phyloP scores from a whole-genome alignment of 2,329 filamentous ascomycete genomes.

The Fusarium sarcochroum region DNA sequence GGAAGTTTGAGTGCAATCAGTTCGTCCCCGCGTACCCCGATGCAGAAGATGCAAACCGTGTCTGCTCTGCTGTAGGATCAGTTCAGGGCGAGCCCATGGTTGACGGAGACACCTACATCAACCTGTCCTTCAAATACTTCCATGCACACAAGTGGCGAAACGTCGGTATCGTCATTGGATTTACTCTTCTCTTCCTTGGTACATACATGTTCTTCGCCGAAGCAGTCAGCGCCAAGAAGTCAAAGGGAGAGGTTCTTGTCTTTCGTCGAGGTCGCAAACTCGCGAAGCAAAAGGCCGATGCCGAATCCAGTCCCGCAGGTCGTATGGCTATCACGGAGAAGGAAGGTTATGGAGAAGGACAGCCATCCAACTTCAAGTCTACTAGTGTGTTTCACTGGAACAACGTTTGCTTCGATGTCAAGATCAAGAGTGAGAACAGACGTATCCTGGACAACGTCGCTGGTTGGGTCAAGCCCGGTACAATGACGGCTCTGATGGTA shows the following conservation, averaged over 20 bases:
- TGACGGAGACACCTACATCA: constrained; percentile 62
- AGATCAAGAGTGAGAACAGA: constrained; percentile 80
- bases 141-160: constrained; percentile 68
- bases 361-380: constrained; percentile 59
- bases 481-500: constrained; percentile 85
- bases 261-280: constrained; percentile 63
- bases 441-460: constrained; percentile 85
- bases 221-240: constrained; percentile 62
- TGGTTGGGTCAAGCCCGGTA: constrained; percentile 92
- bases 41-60: constrained; percentile 48
- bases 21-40: constrained; percentile 49
- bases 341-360: constrained; percentile 19
- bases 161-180: constrained; percentile 67
- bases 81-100: constrained; percentile 60
- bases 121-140: constrained; percentile 59
- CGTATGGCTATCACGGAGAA: constrained; percentile 22
- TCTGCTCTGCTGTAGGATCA: constrained; percentile 64
- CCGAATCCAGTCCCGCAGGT: constrained; percentile 30
- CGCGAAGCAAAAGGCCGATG: constrained; percentile 1
- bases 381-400: constrained; percentile 86
- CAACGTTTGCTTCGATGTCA: constrained; percentile 78
- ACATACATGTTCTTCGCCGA: constrained; percentile 67
- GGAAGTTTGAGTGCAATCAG: constrained; percentile 49
- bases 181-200: constrained; percentile 62
- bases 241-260: constrained; percentile 72